Conservation (phyloP, 345 rosid species). For the Rhodamnia rubescens region DNA sequence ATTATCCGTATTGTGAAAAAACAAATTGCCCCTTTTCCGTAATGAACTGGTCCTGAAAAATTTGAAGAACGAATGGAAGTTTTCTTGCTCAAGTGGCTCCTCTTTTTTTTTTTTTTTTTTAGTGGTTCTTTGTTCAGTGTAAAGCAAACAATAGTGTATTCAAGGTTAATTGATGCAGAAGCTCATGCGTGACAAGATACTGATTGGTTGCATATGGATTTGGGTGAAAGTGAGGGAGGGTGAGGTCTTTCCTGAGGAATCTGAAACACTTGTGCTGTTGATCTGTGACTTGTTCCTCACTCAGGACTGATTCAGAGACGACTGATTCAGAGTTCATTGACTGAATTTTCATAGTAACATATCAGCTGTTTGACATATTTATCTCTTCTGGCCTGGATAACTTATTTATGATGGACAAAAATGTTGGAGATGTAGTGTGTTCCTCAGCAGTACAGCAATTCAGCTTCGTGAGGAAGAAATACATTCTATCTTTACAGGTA, state of each 20-base stretch:
- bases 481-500: constrained; percentile 34
- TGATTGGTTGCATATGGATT: neutral
- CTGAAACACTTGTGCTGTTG: neutral
- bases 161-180: neutral
- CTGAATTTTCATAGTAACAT: neutral
- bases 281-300: neutral
- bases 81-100: neutral
- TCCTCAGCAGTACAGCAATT: neutral
- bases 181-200: neutral
- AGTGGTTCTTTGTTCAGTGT: neutral
- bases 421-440: neutral
- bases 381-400: neutral
- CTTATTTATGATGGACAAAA: neutral
- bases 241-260: neutral
- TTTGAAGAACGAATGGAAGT: neutral
- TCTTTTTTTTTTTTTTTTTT: too few relatives aligned
- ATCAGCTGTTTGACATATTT: neutral
- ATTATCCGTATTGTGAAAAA: neutral
- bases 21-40: neutral
- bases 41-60: neutral
- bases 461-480: neutral
- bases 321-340: neutral
- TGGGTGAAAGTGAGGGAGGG: neutral
- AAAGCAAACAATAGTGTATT: neutral
- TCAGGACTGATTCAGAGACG: neutral